Base-by-base conservation (phyloP, 1,284 basidiomycete genomes). In the Ceratobasidium papillatum region DNA sequence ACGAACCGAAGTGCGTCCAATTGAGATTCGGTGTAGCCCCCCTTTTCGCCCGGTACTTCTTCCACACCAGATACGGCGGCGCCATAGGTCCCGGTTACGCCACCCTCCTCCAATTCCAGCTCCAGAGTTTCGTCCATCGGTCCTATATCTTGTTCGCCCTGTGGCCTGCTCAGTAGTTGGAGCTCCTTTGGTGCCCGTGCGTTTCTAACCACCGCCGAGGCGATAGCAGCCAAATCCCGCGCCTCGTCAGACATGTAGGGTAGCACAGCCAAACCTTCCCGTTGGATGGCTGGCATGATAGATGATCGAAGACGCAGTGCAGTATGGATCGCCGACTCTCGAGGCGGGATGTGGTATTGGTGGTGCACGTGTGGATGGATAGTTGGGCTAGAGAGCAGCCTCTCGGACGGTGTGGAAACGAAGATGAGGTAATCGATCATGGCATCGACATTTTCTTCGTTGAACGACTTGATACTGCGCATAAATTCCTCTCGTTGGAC, bases 401-500 rank as follows among this genome's bases (percentile, higher is more conserved):
- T 73, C 1, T 87, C 86, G 17, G 82, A 78, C 5, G 87, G 87
- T 0, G 88, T 89, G 2, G 92, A 94, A 14, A 94, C 88, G 41
- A 87, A 85, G 25, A 85, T 79, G 77, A 94, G 87, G 78, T 94
- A 94, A 76, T 93, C 90, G 62, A 89, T 84, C 93, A 94, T 94
- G 34, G 85, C 86, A 7, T 86, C 84, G 32, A 87, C 80, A 78
- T 86, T 91, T 58, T 87, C 38, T 25, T 36, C 83, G 83, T 19
- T 92, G 82, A 80, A 93, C 92, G 71, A 87, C 79, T 89, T 89
- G 62, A 93, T 84, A 5, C 89, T 88, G 43, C 86, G 85, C 91
- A 92, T 92, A 77, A 88, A 90, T 41, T 89, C 87, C 80, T 93
- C 91, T 80, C 91, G 91, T 78, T 90, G 89, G 7, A 87, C 84